These are phyloP conservation scores for Nigrospora oryzae DNA, from an alignment of 2,329 filamentous ascomycete genomes.

Conservation along the genomic window DNA sequence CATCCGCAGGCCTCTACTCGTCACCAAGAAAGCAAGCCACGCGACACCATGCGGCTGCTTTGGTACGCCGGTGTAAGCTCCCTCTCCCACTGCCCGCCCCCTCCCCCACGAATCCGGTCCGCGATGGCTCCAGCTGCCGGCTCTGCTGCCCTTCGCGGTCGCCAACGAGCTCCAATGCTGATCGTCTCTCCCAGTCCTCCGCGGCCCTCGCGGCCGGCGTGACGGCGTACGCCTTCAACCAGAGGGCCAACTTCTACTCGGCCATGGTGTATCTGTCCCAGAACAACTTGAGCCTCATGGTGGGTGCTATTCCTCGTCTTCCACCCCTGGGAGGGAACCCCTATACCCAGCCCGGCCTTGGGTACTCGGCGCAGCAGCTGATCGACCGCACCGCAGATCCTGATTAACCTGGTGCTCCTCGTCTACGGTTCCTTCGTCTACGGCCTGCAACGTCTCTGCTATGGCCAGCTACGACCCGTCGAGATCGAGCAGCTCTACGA, in stretches of 20 bases:
- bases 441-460: constrained; percentile 81
- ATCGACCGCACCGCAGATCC: constrained; percentile 46
- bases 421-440: constrained; percentile 75
- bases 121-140: too few relatives aligned
- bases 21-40: too few relatives aligned
- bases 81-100: neutral
- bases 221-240: constrained; percentile 82
- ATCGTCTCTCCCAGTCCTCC: constrained; percentile 52
- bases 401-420: constrained; percentile 85
- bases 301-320: constrained; percentile 29
- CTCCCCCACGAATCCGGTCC: too few relatives aligned
- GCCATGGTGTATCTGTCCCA: constrained; percentile 95
- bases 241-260: constrained; percentile 96
- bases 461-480: constrained; percentile 81
- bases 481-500: constrained; percentile 97
- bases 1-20: too few relatives aligned
- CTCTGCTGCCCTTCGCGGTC: neutral
- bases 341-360: neutral
- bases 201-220: constrained; percentile 77
- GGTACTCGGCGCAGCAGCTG: neutral
- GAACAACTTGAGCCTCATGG: constrained; percentile 91
- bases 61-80: constrained; percentile 53
- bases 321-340: neutral
- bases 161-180: constrained; percentile 2
- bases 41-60: constrained; percentile 43